A percentile compares a stretch with the other conserved stretches of the same genome.
These are phyloP conservation scores for Mycena venus DNA, from an alignment of 768 basidiomycete genomes.

Conservation along the genomic window DNA sequence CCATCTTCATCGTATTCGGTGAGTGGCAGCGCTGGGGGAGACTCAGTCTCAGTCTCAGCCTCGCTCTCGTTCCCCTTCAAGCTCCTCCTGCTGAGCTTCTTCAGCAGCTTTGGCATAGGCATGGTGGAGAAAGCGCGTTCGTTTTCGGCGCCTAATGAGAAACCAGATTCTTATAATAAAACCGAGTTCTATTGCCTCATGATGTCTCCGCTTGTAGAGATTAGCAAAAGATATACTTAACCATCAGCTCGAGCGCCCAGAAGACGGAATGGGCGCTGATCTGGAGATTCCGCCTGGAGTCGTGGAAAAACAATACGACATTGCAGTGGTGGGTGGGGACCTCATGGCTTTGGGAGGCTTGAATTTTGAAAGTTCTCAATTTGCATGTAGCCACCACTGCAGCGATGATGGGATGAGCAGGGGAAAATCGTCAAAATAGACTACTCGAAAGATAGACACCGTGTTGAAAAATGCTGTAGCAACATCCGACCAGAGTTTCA, in stretches of 20 bases:
- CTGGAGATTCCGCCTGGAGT: not conserved
- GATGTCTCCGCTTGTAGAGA: not conserved
- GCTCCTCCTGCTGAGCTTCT: conserved; percentile 26
- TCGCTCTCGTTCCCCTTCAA: conserved; percentile 26
- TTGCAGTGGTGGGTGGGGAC: not conserved
- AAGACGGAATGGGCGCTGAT: conserved; percentile 6
- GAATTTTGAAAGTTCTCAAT: no score
- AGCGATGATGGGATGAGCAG: no score
- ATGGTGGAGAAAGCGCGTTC: conserved; percentile 37
- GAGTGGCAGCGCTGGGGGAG: conserved; percentile 13
- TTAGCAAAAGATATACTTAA: not conserved
- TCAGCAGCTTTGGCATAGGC: conserved; percentile 26
- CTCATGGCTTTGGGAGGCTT: no score
- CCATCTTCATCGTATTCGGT: conserved; percentile 14
- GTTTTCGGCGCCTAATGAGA: not conserved
- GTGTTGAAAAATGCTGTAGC: no score
- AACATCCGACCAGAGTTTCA: not conserved
- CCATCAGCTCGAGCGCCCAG: not conserved
- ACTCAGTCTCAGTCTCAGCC: conserved; percentile 8
- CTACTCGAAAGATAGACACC: no score
- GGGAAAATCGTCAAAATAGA: no score
- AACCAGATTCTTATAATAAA: not conserved
- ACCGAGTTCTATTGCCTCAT: not conserved
- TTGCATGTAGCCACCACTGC: no score
- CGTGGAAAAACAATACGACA: not conserved